These are phyloP conservation scores for Immersiella caudata DNA, from an alignment of 495 filamentous ascomycete species.

Conservation along the genomic window DNA sequence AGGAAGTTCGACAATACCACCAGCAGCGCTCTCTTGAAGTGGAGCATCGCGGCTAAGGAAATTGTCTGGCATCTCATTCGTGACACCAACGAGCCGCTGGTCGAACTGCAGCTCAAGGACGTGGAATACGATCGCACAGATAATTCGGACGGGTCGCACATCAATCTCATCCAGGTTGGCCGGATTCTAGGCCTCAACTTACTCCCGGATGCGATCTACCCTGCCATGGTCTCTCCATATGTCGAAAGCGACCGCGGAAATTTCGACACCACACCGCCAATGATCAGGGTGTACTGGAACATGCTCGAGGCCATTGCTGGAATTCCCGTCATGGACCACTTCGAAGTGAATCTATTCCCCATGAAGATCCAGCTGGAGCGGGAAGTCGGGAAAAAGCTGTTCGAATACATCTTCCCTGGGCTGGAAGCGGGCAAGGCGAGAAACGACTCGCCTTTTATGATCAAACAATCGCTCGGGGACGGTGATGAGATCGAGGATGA, in stretches of 20 bases:
- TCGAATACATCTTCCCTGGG: slow-evolving; percentile 97
- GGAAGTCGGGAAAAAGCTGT: slow-evolving; percentile 89
- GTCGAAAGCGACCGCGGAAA: slow-evolving; percentile 63
- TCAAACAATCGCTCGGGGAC: slow-evolving; percentile 72
- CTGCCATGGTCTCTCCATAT: slow-evolving; percentile 91
- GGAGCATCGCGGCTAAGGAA: slow-evolving; percentile 87
- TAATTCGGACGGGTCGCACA: slow-evolving; percentile 94
- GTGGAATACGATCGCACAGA: slow-evolving; percentile 92
- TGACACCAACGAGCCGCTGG: slow-evolving; percentile 81
- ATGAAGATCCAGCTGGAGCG: slow-evolving; percentile 92
- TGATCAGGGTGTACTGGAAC: slow-evolving; percentile 93
- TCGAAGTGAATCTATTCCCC: slow-evolving; percentile 91
- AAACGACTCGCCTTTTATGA: slow-evolving; percentile 76
- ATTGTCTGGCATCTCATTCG: slow-evolving; percentile 96
- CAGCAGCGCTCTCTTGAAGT: slow-evolving; percentile 77
- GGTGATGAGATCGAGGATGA: slow-evolving; percentile 65
- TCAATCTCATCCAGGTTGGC: slow-evolving; percentile 85
- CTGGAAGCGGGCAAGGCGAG: slow-evolving; percentile 60
- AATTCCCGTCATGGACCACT: slow-evolving; percentile 95
- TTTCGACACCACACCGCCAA: slow-evolving; percentile 60
- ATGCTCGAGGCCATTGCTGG: slow-evolving; percentile 98
- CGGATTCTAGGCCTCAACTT: slow-evolving; percentile 84
- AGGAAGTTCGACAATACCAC: slow-evolving; percentile 76
- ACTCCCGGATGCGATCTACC: slow-evolving; percentile 87
- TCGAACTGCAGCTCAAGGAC: slow-evolving; percentile 88